Evolutionary conservation across 306 rosid species (phyloP).

Genomic region (Cicer cuneatum): DNA sequence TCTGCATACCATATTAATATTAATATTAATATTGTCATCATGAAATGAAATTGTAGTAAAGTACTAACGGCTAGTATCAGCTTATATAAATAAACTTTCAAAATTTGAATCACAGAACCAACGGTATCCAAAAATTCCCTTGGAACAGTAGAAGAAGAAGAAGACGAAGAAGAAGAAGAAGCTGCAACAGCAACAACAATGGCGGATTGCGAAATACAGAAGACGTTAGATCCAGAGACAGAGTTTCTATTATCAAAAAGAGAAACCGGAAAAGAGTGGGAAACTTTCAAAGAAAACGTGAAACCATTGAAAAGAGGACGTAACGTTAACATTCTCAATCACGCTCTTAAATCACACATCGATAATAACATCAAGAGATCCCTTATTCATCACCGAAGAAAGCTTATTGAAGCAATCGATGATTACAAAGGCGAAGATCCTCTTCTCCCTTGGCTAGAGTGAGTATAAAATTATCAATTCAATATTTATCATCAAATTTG

Average conservation of each 20-base stretch:
- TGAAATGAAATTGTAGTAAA: not conserved
- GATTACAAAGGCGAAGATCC: conserved; percentile 86
- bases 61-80: conserved; percentile 1
- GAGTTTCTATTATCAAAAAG: conserved; percentile 73
- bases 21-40: too few species aligned
- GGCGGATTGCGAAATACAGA: conserved; percentile 43
- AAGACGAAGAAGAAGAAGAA: conserved; percentile 17
- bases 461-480: conserved; percentile 39
- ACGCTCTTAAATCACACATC: conserved; percentile 66
- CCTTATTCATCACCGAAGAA: conserved; percentile 64
- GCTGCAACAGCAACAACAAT: conserved; percentile 29
- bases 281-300: conserved; percentile 86
- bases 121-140: not conserved
- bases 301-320: conserved; percentile 96
- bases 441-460: conserved; percentile 90
- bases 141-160: too few species aligned
- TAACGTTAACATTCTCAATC: conserved; percentile 67
- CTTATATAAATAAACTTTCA: not conserved
- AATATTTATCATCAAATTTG: not conserved
- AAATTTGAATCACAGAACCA: conserved; percentile 35
- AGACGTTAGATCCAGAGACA: conserved; percentile 69
- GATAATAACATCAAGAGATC: conserved; percentile 66
- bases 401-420: conserved; percentile 72
- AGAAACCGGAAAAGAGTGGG: conserved; percentile 85
- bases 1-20: too few species aligned